These are phyloP conservation scores for Colletotrichum somersetense DNA, from an alignment of 2,329 filamentous ascomycete species.

Conservation along the genomic window DNA sequence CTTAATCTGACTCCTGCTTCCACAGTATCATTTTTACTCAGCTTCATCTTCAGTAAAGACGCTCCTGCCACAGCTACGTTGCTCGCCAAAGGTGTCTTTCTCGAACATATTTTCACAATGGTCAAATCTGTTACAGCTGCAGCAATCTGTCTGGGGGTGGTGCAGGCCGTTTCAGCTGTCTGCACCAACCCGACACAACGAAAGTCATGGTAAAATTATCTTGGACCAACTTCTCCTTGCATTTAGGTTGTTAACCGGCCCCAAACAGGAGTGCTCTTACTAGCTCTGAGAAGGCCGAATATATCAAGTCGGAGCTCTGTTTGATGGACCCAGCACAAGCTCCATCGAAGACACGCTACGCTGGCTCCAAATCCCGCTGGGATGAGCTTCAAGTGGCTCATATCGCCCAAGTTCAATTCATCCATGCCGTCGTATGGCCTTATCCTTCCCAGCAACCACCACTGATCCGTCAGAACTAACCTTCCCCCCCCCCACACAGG, in stretches of 20 bases:
- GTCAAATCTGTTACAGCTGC: not conserved
- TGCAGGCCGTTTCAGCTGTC: constrained; percentile 6
- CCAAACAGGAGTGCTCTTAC: constrained; percentile 17
- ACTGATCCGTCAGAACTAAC: not conserved
- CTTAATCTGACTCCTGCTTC: too few species aligned
- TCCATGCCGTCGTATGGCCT: constrained; percentile 33
- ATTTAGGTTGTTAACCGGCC: not conserved
- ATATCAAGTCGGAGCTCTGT: constrained; percentile 29
- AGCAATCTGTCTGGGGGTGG: not conserved
- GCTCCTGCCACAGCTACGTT: too few species aligned
- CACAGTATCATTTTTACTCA: not conserved
- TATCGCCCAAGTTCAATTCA: constrained; percentile 34
- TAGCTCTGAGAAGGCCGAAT: constrained; percentile 24
- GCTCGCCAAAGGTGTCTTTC: not conserved
- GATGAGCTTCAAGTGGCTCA: constrained; percentile 38
- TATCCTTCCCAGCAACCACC: not conserved
- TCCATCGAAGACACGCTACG: constrained; percentile 24
- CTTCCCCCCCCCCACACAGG: not conserved
- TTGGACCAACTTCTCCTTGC: too few species aligned
- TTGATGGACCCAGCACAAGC: constrained; percentile 32
- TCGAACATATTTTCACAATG: not conserved
- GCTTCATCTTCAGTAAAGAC: not conserved
- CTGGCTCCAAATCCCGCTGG: constrained; percentile 35
- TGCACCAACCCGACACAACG: constrained; percentile 20
- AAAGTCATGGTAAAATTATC: constrained; percentile 3